These are phyloP conservation scores for Strigomonas culicis DNA, from an alignment of 208 protist species.

Conservation along the genomic window DNA sequence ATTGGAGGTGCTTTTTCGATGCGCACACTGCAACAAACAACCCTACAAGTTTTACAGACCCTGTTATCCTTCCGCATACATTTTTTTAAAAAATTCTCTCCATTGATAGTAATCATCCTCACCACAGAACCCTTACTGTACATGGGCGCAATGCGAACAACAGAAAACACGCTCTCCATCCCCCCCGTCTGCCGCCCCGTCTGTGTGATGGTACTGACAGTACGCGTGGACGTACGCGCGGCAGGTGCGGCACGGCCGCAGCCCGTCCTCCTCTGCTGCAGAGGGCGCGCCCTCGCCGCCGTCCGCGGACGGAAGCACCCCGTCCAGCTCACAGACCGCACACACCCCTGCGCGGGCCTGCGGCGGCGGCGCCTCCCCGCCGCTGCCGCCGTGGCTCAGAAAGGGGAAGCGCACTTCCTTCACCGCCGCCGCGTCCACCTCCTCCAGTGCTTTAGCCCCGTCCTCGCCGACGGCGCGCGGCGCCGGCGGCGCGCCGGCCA, in stretches of 20 bases:
- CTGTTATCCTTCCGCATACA: too few relatives aligned
- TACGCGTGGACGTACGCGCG: slow-evolving; percentile 1
- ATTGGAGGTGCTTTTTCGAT: too few relatives aligned
- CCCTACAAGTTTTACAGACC: too few relatives aligned
- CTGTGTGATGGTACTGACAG: not conserved
- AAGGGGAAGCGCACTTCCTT: not conserved
- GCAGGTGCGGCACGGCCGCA: slow-evolving; percentile 1
- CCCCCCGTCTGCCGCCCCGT: not conserved
- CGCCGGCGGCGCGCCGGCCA: too few relatives aligned
- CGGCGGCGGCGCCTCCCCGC: not conserved
- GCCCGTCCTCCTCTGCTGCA: not conserved
- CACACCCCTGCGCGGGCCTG: not conserved
- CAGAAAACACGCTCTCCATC: not conserved
- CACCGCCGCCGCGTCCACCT: not conserved
- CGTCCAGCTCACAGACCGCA: not conserved
- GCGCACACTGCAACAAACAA: too few relatives aligned
- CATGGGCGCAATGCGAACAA: not conserved
- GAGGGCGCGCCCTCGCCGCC: too few relatives aligned
- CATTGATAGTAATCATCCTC: too few relatives aligned
- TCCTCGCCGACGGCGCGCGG: too few relatives aligned
- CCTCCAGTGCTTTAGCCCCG: not conserved
- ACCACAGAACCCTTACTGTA: too few relatives aligned
- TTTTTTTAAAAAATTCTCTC: too few relatives aligned
- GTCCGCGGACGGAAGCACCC: not conserved
- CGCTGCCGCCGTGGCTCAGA: not conserved